Evolutionary conservation across 1,284 basidiomycete genomes (phyloP).

Genomic region (Ceratobasidium sp.): DNA sequence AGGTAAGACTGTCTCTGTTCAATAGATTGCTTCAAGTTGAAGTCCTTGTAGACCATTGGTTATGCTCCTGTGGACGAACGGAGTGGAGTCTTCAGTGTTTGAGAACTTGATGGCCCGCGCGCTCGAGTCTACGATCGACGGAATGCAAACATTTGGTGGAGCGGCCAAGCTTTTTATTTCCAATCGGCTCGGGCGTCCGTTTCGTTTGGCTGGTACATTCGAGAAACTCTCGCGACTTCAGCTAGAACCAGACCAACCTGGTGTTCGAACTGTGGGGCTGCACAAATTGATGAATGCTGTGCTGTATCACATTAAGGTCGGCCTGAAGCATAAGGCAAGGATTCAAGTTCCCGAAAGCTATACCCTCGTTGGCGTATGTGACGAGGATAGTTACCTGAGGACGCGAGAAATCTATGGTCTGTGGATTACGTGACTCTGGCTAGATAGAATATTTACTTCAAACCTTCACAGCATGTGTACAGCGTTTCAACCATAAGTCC

Average conservation of each 20-base stretch:
- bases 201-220: conserved; percentile 66
- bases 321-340: conserved; percentile 78
- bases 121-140: conserved; percentile 58
- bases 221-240: conserved; percentile 64
- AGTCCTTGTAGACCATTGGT: conserved; percentile 32
- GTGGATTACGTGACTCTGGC: not conserved
- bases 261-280: conserved; percentile 72
- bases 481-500: conserved; percentile 32
- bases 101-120: conserved; percentile 62
- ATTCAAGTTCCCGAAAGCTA: conserved; percentile 77
- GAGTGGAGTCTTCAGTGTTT: conserved; percentile 25
- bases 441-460: not conserved
- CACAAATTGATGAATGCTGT: conserved; percentile 63
- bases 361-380: conserved; percentile 74
- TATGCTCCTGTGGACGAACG: conserved; percentile 29
- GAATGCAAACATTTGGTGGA: conserved; percentile 59
- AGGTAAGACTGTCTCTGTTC: conserved; percentile 59
- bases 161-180: conserved; percentile 50
- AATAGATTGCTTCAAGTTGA: conserved; percentile 62
- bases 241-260: conserved; percentile 64
- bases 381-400: conserved; percentile 47
- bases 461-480: conserved; percentile 45
- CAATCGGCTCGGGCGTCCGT: conserved; percentile 67
- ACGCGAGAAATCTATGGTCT: conserved; percentile 49
- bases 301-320: conserved; percentile 72